These are phyloP conservation scores for Gautieria morchelliformis DNA, from an alignment of 768 basidiomycete genomes.

Conservation along the genomic window DNA sequence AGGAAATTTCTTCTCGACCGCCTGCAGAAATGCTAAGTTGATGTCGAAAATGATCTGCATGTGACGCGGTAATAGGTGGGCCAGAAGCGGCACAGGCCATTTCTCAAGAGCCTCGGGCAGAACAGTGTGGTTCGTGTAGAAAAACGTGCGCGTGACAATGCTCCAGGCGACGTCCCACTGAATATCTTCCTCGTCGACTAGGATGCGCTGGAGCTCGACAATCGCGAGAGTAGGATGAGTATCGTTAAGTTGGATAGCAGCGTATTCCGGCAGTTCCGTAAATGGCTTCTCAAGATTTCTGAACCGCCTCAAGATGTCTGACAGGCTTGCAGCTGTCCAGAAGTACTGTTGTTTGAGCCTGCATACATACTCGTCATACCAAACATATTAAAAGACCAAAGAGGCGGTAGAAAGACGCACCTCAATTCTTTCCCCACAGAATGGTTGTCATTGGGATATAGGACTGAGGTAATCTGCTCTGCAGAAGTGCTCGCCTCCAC, in stretches of 20 bases:
- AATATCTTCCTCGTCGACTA: constrained; percentile 86
- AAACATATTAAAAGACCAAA: constrained; percentile 23
- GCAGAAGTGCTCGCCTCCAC: constrained; percentile 86
- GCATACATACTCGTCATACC: not conserved
- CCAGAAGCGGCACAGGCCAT: constrained; percentile 84
- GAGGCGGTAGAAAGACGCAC: not conserved
- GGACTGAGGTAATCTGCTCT: constrained; percentile 85
- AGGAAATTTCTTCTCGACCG: constrained; percentile 86
- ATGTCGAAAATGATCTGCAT: constrained; percentile 91
- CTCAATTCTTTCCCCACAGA: constrained; percentile 70
- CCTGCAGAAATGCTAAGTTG: constrained; percentile 44
- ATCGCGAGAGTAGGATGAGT: constrained; percentile 95
- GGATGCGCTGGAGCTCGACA: constrained; percentile 88
- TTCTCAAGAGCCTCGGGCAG: constrained; percentile 54
- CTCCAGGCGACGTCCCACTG: constrained; percentile 80
- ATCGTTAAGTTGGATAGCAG: constrained; percentile 93
- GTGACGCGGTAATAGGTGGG: constrained; percentile 80
- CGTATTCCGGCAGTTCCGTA: constrained; percentile 72
- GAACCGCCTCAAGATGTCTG: constrained; percentile 88
- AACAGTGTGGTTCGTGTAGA: constrained; percentile 94
- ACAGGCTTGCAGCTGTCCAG: constrained; percentile 82
- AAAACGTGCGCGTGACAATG: constrained; percentile 84
- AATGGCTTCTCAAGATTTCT: constrained; percentile 81
- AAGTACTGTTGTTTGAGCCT: constrained; percentile 97
- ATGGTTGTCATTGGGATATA: constrained; percentile 91